These are phyloP conservation scores for Decorospora gaudefroyi DNA, from an alignment of 2,329 filamentous ascomycete genomes.

Conservation along the genomic window DNA sequence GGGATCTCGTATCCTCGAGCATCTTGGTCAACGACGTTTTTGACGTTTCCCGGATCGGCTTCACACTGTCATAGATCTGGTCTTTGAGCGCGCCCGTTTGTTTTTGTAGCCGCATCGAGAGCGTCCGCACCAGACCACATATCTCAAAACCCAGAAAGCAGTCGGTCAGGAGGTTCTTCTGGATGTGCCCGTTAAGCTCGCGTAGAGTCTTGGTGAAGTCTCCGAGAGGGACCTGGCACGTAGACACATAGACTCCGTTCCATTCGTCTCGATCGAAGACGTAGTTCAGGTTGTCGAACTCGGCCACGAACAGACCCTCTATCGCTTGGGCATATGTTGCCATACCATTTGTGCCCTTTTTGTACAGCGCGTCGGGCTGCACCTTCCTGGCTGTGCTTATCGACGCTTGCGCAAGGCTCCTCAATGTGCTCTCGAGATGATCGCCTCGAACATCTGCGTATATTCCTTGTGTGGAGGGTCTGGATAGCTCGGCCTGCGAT, in stretches of 20 bases:
- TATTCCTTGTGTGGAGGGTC: conserved; percentile 75
- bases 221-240: conserved; percentile 75
- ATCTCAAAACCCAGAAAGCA: conserved; percentile 96
- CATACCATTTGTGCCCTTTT: conserved; percentile 86
- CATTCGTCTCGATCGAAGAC: conserved; percentile 88
- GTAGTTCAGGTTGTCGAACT: conserved; percentile 87
- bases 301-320: conserved; percentile 82
- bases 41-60: conserved; percentile 88
- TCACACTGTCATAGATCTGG: conserved; percentile 80
- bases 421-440: conserved; percentile 79
- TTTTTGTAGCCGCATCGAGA: conserved; percentile 78
- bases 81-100: conserved; percentile 85
- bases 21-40: conserved; percentile 83
- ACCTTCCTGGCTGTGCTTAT: conserved; percentile 76
- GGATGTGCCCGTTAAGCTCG: conserved; percentile 89
- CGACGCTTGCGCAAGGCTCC: conserved; percentile 85
- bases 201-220: conserved; percentile 85
- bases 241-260: conserved; percentile 75
- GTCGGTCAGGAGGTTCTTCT: conserved; percentile 81
- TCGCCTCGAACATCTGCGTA: conserved; percentile 86
- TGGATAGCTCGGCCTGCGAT: conserved; percentile 54
- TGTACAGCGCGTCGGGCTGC: conserved; percentile 78
- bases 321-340: conserved; percentile 85
- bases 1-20: conserved; percentile 78
- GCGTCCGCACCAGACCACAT: conserved; percentile 80